phyloP scores from a whole-genome alignment of 768 basidiomycete species.

The Tylopilus vinaceipallidus region DNA sequence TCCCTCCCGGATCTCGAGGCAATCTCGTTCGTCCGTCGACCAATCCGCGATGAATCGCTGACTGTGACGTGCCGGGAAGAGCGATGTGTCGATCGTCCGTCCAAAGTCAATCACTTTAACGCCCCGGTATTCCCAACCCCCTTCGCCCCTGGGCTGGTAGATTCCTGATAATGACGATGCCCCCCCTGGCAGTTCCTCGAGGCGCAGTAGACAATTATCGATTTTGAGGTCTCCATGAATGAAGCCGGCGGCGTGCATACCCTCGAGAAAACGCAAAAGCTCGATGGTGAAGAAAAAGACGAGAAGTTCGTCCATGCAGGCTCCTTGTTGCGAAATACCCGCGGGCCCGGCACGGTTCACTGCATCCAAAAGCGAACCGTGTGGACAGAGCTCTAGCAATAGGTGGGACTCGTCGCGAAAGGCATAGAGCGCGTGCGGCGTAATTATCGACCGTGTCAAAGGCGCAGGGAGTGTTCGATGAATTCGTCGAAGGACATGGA shows the following conservation, averaged over 20 bases:
- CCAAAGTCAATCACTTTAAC: conserved; percentile 96
- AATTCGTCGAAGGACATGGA: conserved; percentile 75
- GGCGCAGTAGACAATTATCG: conserved; percentile 94
- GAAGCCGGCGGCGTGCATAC: conserved; percentile 77
- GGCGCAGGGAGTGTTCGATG: conserved; percentile 62
- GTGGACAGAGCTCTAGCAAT: conserved; percentile 81
- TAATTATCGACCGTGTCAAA: conserved; percentile 67
- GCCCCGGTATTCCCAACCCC: conserved; percentile 87
- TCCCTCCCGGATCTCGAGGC: conserved; percentile 83
- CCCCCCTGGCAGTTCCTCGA: conserved; percentile 78
- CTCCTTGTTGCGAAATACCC: conserved; percentile 77
- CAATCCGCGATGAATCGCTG: conserved; percentile 88
- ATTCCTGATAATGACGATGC: conserved; percentile 64
- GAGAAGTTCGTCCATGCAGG: conserved; percentile 86
- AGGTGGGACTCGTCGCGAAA: conserved; percentile 90
- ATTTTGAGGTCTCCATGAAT: conserved; percentile 99
- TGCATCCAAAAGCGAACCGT: conserved; percentile 89
- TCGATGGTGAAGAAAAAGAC: conserved; percentile 96
- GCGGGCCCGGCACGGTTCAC: conserved; percentile 81
- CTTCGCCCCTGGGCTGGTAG: conserved; percentile 77
- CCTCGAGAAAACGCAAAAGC: conserved; percentile 78
- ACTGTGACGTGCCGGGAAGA: conserved; percentile 62
- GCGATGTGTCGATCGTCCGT: conserved; percentile 81
- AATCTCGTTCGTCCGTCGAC: conserved; percentile 87
- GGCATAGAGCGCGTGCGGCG: conserved; percentile 76